These are phyloP conservation scores for Rutstroemia sp. DNA, from an alignment of 2,329 filamentous ascomycete genomes.

Conservation along the genomic window DNA sequence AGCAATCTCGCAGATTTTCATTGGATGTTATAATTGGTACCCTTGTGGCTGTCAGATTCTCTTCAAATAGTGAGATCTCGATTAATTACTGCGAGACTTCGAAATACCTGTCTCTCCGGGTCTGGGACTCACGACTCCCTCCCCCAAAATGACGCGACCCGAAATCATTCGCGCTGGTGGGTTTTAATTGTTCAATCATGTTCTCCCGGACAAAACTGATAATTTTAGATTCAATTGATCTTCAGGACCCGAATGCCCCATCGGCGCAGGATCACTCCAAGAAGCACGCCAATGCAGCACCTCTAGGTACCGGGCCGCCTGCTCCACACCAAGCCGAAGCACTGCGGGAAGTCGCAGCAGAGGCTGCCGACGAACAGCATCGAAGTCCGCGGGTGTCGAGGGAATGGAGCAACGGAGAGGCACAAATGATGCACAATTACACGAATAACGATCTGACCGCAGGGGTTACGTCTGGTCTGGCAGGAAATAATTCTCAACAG, in stretches of 20 bases:
- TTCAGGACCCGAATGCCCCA: slow-evolving; percentile 75
- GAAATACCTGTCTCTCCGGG: slow-evolving; percentile 1
- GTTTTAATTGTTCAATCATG: slow-evolving; percentile 15
- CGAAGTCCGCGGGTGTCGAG: slow-evolving; percentile 55
- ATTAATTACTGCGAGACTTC: neutral
- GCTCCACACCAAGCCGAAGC: slow-evolving; percentile 75
- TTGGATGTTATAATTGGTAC: slow-evolving; percentile 10
- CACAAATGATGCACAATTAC: slow-evolving; percentile 29
- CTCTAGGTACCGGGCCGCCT: slow-evolving; percentile 38
- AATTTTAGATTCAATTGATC: slow-evolving; percentile 78
- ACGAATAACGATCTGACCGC: slow-evolving; percentile 38
- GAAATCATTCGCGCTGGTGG: slow-evolving; percentile 49
- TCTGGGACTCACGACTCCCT: neutral
- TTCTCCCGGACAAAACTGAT: slow-evolving; percentile 14
- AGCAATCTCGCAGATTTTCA: slow-evolving; percentile 4
- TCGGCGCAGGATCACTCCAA: slow-evolving; percentile 76
- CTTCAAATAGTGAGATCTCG: slow-evolving; percentile 1
- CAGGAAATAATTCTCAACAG: slow-evolving; percentile 34
- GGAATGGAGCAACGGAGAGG: slow-evolving; percentile 36
- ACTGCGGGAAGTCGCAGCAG: slow-evolving; percentile 71
- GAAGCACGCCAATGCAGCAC: slow-evolving; percentile 43
- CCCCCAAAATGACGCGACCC: slow-evolving; percentile 42
- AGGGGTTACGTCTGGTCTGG: slow-evolving; percentile 35
- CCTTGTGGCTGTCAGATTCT: slow-evolving; percentile 3
- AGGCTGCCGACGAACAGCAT: slow-evolving; percentile 65